Evolutionary conservation across 2,329 filamentous ascomycete genomes (phyloP).

Genomic region (Mariannaea sp.): DNA sequence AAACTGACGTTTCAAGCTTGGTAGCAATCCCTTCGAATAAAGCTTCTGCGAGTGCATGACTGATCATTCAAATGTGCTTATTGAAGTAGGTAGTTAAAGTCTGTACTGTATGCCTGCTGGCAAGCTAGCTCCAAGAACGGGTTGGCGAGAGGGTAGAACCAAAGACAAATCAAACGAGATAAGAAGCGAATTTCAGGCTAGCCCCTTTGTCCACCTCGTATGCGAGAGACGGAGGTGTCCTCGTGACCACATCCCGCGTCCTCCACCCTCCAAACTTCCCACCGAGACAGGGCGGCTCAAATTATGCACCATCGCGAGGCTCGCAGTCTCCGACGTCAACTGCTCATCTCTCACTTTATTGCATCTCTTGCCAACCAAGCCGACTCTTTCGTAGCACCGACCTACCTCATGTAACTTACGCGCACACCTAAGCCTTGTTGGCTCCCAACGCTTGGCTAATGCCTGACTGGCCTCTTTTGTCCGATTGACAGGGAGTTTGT

Average conservation of each 20-base stretch:
- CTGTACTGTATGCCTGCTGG: neutral
- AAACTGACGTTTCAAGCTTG: neutral
- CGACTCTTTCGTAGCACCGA: neutral
- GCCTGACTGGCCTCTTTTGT: neutral
- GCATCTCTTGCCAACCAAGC: constrained; percentile 1
- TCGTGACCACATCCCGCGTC: constrained; percentile 11
- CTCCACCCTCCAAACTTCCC: constrained; percentile 1
- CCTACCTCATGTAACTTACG: neutral
- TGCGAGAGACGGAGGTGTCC: neutral
- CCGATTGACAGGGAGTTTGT: neutral
- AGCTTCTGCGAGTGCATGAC: no score
- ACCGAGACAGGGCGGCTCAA: constrained; percentile 12
- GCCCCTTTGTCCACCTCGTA: neutral
- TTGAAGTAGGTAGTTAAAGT: no score
- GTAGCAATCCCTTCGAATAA: no score
- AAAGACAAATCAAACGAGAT: neutral
- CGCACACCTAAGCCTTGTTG: neutral
- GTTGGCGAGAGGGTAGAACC: neutral
- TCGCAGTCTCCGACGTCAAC: neutral
- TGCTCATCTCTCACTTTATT: constrained; percentile 11
- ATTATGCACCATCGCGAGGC: constrained; percentile 12
- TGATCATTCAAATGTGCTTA: no score
- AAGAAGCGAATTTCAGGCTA: neutral
- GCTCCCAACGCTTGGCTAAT: neutral
- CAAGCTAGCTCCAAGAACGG: neutral